Evolutionary conservation across 805 yeast species (phyloP).

Genomic region (Lipomyces spencermartinsiae): DNA sequence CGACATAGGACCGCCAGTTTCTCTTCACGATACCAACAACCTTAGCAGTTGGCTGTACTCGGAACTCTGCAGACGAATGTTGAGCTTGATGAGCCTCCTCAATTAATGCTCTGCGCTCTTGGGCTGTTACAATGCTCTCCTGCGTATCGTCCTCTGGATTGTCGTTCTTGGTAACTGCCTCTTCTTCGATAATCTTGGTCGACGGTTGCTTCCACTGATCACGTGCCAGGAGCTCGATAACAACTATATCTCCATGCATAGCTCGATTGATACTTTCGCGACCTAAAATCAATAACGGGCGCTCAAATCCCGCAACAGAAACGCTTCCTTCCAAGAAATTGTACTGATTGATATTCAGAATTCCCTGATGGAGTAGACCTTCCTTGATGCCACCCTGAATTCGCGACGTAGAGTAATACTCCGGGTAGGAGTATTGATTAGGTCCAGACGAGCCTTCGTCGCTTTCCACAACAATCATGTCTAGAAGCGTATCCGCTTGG

Average conservation of each 20-base stretch:
- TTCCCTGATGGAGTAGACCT: conserved; percentile 88
- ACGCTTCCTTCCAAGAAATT: conserved; percentile 81
- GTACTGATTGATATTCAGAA: conserved; percentile 77
- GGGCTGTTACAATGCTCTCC: conserved; percentile 62
- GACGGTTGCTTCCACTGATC: conserved; percentile 89
- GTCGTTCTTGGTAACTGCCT: conserved; percentile 60
- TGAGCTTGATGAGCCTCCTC: conserved; percentile 77
- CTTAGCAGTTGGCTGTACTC: conserved; percentile 88
- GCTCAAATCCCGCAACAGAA: conserved; percentile 70
- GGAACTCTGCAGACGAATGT: conserved; percentile 49
- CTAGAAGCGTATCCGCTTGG: conserved; percentile 74
- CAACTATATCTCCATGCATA: conserved; percentile 89
- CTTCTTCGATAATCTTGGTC: conserved; percentile 77
- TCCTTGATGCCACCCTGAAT: conserved; percentile 88
- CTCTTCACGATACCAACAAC: conserved; percentile 88
- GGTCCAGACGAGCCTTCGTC: conserved; percentile 41
- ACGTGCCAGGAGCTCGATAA: conserved; percentile 86
- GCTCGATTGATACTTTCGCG: conserved; percentile 86
- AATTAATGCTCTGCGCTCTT: conserved; percentile 73
- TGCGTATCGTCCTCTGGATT: conserved; percentile 55
- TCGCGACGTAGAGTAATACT: conserved; percentile 79
- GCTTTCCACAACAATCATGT: conserved; percentile 66
- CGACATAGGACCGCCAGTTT: conserved; percentile 96
- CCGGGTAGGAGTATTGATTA: conserved; percentile 70
- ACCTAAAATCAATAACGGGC: conserved; percentile 83